Evolutionary conservation across 768 basidiomycete genomes (phyloP), one percentile per base, ranked within the genome.

Genomic region (Tricholoma terreum): DNA sequence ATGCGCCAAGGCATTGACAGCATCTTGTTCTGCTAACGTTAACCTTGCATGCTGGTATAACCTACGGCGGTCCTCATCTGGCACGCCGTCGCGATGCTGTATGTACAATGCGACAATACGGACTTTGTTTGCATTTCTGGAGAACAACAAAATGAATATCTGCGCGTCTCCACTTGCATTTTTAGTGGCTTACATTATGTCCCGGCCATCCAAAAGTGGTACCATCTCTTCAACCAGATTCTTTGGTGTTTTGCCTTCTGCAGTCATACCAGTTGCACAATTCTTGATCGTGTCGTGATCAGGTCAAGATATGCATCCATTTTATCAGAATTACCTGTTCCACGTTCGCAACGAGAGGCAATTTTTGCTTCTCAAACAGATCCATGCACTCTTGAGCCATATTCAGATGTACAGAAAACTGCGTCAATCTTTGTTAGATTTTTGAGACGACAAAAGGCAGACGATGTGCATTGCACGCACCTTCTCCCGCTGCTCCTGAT

Each of bases 311-410:
- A 24, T 55, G 27, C 9, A 57, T 21, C 6, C 10, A 22, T 43
- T 38, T 22, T 2, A 31, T 21, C 50, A 5, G 45, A 50, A 61
- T 15, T 58, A 80, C 94, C 84, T 98, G 96, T 71, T 99, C 96
- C 33, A 99, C 92, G 36, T 85, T 86, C 8, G 89, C 96, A 1
- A 92, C 82, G 19, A 85, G 75, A 9, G 92, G 82, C 48, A 99
- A 75, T 65, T 94, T 92, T 67, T 91, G 87, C 59, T 83, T 84
- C 69, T 95, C 94, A 63, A 98, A 99, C 36, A 94, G 81, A 6
- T 74, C 81, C 97, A 99, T 98, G 65, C 94, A 98, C 62, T 96
- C 93, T 69, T 98, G 92, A 0, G 96, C 96, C 92, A 99, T 96
- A 63, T 88, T 97, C 40, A 98, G 77, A 73, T 99, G 97, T 43